These are phyloP conservation scores for Lactarius evosmus DNA, from an alignment of 768 basidiomycete species.

Conservation along the genomic window DNA sequence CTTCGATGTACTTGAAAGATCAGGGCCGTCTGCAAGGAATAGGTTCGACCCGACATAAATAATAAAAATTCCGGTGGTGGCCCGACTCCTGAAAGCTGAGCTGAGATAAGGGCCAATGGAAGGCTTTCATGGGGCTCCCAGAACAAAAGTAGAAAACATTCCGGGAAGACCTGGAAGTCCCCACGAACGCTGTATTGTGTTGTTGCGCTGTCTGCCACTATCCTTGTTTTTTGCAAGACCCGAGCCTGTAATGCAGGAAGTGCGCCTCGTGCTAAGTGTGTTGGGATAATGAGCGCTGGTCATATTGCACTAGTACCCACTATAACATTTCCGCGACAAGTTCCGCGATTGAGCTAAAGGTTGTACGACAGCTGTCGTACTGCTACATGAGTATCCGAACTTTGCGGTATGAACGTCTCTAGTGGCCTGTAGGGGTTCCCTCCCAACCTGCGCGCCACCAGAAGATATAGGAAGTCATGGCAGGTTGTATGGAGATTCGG, in stretches of 20 bases:
- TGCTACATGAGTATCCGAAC: neutral
- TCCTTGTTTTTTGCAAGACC: neutral
- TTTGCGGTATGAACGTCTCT: neutral
- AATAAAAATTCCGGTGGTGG: neutral
- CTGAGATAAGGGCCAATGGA: neutral
- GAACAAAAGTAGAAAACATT: neutral
- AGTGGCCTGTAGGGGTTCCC: neutral
- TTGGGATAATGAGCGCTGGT: neutral
- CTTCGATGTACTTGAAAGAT: neutral
- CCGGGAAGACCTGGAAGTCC: neutral
- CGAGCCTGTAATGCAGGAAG: neutral
- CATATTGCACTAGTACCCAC: neutral
- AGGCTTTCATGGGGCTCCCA: neutral
- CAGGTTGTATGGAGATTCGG: neutral
- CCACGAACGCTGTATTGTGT: neutral
- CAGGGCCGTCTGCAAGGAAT: no score
- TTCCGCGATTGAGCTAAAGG: neutral
- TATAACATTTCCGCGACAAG: no score
- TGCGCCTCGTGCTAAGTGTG: neutral
- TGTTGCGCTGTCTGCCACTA: neutral
- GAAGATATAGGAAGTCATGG: neutral
- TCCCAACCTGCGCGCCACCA: neutral
- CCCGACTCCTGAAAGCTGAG: neutral
- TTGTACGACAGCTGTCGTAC: neutral
- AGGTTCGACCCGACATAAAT: neutral